Evolutionary conservation across 2,329 filamentous ascomycete genomes (phyloP).

Genomic region (Aspergillus hortae): DNA sequence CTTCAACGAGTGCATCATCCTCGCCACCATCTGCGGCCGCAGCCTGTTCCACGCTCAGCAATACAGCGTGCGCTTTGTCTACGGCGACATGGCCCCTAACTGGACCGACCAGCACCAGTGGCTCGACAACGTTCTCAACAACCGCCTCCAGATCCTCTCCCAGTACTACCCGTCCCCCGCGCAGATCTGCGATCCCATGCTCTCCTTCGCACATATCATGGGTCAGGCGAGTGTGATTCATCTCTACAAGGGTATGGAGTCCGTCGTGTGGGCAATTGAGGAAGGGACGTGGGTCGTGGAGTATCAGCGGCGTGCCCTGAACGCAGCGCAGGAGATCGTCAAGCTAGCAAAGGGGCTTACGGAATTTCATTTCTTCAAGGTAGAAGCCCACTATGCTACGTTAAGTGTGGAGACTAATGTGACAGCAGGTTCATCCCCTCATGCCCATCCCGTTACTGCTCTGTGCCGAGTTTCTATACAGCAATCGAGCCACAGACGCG

Average conservation of each 20-base stretch:
- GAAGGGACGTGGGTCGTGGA: neutral
- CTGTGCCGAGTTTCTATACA: slow-evolving; percentile 1
- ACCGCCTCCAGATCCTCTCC: slow-evolving; percentile 1
- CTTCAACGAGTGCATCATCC: slow-evolving; percentile 24
- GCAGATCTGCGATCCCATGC: neutral
- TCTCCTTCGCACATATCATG: neutral
- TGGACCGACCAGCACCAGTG: slow-evolving; percentile 1
- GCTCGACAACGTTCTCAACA: neutral
- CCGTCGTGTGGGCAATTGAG: neutral
- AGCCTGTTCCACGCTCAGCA: slow-evolving; percentile 4
- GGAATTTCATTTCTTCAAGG: slow-evolving; percentile 12
- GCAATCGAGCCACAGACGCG: too few species aligned
- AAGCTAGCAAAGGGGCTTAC: slow-evolving; percentile 7
- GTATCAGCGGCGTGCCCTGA: slow-evolving; percentile 1
- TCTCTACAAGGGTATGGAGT: neutral
- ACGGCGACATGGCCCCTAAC: neutral
- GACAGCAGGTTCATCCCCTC: slow-evolving; percentile 2
- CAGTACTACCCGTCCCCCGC: neutral
- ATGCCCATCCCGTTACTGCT: slow-evolving; percentile 2
- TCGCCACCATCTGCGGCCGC: slow-evolving; percentile 14
- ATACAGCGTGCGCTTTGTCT: neutral
- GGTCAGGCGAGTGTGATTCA: neutral
- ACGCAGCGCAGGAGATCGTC: slow-evolving; percentile 15
- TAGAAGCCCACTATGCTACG: neutral
- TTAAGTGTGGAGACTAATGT: neutral